Evolutionary conservation across 2,329 filamentous ascomycete genomes (phyloP).

Genomic region (Cladosporium austrohemisphaericum): DNA sequence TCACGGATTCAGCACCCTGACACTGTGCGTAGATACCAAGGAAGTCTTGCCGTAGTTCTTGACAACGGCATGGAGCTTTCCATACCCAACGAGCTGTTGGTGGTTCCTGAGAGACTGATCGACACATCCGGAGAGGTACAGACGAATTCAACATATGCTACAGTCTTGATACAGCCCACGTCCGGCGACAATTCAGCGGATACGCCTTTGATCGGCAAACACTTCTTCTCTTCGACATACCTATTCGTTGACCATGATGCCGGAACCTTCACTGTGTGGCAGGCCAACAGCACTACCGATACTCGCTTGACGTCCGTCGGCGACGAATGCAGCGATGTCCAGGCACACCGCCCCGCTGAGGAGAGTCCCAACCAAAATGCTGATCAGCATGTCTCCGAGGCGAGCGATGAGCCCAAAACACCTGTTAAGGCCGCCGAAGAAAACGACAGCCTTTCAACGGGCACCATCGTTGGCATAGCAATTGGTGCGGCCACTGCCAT

Average conservation of each 20-base stretch:
- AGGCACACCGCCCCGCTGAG: not conserved
- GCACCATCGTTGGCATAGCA: not conserved
- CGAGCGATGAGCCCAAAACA: not conserved
- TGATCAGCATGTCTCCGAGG: too few relatives aligned
- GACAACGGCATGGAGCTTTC: slow-evolving; percentile 9
- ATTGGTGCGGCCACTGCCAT: not conserved
- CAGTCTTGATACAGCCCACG: not conserved
- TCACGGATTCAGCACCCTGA: not conserved
- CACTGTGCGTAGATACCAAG: slow-evolving; percentile 2
- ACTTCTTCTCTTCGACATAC: slow-evolving; percentile 18
- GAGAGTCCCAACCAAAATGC: not conserved
- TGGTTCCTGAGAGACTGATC: slow-evolving; percentile 14
- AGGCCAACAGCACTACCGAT: slow-evolving; percentile 12
- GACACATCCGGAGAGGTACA: slow-evolving; percentile 10
- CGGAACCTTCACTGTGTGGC: slow-evolving; percentile 17
- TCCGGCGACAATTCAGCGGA: not conserved
- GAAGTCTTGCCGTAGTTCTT: slow-evolving; percentile 8
- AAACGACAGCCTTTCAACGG: not conserved
- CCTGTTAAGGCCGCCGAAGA: not conserved
- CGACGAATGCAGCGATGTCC: not conserved
- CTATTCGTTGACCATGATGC: slow-evolving; percentile 18
- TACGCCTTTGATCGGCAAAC: slow-evolving; percentile 13
- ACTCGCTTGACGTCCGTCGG: not conserved
- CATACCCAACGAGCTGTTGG: slow-evolving; percentile 17
- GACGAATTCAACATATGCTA: slow-evolving; percentile 5